A percentile compares a stretch with the other conserved stretches of the same genome.
Evolutionary conservation across 805 yeast genomes (phyloP).

Genomic region (Kluyveromyces dobzhanskii): DNA sequence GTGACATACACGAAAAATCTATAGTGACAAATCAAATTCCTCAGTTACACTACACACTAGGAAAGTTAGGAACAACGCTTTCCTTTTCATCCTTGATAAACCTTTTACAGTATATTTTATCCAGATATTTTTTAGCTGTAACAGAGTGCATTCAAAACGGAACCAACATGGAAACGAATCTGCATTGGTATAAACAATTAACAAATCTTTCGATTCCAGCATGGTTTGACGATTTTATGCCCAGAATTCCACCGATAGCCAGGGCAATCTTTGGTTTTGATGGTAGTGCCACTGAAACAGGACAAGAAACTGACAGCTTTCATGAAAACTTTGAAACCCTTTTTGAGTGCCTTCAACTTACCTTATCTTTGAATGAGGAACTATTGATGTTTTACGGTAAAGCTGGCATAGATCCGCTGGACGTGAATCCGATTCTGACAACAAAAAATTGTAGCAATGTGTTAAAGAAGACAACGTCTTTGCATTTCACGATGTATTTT

Average conservation of each 20-base stretch:
- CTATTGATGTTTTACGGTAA: constrained; percentile 13
- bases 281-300: constrained; percentile 5
- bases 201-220: constrained; percentile 14
- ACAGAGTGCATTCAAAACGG: constrained; percentile 4
- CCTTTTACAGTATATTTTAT: constrained; percentile 18
- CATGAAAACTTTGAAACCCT: constrained; percentile 4
- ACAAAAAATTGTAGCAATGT: constrained; percentile 7
- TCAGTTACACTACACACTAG: constrained; percentile 15
- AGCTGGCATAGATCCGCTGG: constrained; percentile 11
- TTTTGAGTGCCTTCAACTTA: constrained; percentile 12
- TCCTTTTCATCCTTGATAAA: constrained; percentile 19
- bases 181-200: constrained; percentile 9
- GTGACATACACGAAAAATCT: constrained; percentile 7
- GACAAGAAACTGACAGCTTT: constrained; percentile 6
- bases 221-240: constrained; percentile 21
- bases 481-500: constrained; percentile 17
- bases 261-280: constrained; percentile 24
- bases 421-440: not conserved
- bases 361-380: constrained; percentile 10
- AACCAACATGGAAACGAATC: not conserved
- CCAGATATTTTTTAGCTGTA: constrained; percentile 15
- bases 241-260: constrained; percentile 26
- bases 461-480: constrained; percentile 15
- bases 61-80: constrained; percentile 18
- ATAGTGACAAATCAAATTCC: constrained; percentile 5